Evolutionary conservation across 371 early-diverging fungal species (phyloP).

Genomic region (Mucor irregularis): DNA sequence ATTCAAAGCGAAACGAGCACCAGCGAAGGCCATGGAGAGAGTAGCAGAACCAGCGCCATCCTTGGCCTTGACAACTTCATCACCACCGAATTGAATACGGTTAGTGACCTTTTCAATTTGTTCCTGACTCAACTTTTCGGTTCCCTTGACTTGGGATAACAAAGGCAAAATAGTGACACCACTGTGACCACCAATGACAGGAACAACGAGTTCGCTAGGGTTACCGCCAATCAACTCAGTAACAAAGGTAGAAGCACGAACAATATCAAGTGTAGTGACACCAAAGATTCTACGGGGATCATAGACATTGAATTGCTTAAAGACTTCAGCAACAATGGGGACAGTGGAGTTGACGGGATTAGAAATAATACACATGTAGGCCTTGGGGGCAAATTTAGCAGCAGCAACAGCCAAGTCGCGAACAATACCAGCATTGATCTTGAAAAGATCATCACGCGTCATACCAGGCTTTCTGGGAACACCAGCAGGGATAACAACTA

Average conservation of each 20-base stretch:
- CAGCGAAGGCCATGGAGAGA: constrained; percentile 91
- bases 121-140: constrained; percentile 62
- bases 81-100: constrained; percentile 93
- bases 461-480: constrained; percentile 99
- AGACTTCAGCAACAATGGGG: constrained; percentile 96
- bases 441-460: constrained; percentile 99
- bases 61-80: constrained; percentile 96
- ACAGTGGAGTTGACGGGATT: constrained; percentile 99
- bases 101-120: constrained; percentile 78
- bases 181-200: constrained; percentile 93
- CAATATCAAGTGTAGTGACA: constrained; percentile 89
- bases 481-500: constrained; percentile 97
- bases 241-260: constrained; percentile 87
- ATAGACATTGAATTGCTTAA: constrained; percentile 87
- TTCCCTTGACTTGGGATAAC: constrained; percentile 61
- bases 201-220: constrained; percentile 62
- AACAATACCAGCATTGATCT: constrained; percentile 96
- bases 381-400: constrained; percentile 87
- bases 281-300: constrained; percentile 91
- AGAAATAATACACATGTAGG: constrained; percentile 94
- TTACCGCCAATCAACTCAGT: constrained; percentile 53
- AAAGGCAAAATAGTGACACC: constrained; percentile 89
- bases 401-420: constrained; percentile 75
- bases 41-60: constrained; percentile 83
- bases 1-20: constrained; percentile 79